Percentiles rank a stretch among this genome's conserved stretches.
Evolutionary conservation across 164 flowering plant genomes (phyloP).

Genomic region (Echeveria elegans): DNA sequence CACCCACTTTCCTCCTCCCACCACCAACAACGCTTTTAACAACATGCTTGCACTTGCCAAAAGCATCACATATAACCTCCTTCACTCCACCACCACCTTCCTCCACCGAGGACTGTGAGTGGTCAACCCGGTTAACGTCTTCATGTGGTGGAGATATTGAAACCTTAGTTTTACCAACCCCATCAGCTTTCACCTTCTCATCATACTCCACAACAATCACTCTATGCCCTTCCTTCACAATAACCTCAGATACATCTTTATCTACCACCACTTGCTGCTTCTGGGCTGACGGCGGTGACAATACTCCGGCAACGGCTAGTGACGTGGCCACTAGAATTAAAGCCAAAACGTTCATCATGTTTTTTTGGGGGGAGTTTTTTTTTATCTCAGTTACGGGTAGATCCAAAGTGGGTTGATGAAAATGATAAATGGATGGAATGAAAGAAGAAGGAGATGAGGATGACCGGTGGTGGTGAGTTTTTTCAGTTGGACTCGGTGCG

Average conservation of each 20-base stretch:
- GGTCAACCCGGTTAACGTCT: background rate
- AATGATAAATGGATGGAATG: too few relatives aligned
- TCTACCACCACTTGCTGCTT: background rate
- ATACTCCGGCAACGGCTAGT: background rate
- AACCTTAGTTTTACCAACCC: background rate
- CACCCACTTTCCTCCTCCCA: background rate
- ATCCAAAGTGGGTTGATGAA: too few relatives aligned
- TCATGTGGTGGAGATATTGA: background rate
- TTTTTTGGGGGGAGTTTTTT: too few relatives aligned
- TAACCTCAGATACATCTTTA: background rate
- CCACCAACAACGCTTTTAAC: constrained; percentile 2
- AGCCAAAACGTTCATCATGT: too few relatives aligned
- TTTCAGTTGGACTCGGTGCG: background rate
- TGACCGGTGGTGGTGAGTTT: background rate
- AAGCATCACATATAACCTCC: background rate
- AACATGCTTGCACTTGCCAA: constrained; percentile 3
- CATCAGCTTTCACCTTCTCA: background rate
- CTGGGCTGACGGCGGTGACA: background rate
- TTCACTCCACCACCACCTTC: background rate
- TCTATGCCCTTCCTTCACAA: constrained; percentile 4
- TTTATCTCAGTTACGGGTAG: too few relatives aligned
- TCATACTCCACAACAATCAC: constrained; percentile 4
- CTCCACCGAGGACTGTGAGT: background rate
- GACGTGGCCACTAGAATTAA: constrained; percentile 1
- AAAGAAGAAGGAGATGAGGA: too few relatives aligned